Percentiles rank a stretch among this genome's conserved stretches.
Conservation (phyloP, 2,329 filamentous ascomycete species). For the Aspergillus pseudoglaucus region DNA sequence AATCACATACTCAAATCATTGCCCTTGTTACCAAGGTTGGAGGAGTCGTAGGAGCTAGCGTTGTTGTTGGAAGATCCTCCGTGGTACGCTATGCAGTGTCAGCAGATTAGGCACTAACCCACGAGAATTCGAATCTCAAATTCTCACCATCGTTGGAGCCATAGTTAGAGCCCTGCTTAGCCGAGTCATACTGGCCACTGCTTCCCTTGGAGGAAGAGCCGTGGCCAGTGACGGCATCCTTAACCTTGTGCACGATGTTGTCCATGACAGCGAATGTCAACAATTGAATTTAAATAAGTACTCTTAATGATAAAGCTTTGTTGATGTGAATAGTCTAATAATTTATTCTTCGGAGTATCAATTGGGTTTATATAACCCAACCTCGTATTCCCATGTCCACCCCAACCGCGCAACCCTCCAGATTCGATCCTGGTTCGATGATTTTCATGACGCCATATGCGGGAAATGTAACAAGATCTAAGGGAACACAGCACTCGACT, state of each 20-base stretch:
- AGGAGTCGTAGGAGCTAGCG: neutral
- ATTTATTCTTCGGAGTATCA: neutral
- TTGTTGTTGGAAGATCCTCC: neutral
- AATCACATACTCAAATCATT: neutral
- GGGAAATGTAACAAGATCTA: neutral
- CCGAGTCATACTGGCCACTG: neutral
- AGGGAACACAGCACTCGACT: neutral
- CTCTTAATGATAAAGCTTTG: neutral
- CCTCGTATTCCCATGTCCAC: neutral
- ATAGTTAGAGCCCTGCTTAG: no score
- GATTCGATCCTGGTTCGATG: neutral
- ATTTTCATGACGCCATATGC: neutral
- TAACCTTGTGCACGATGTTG: constrained; percentile 42
- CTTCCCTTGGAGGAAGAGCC: constrained; percentile 13
- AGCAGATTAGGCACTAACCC: neutral
- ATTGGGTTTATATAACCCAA: neutral
- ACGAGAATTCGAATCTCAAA: no score
- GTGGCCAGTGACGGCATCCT: constrained; percentile 37
- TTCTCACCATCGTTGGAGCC: neutral
- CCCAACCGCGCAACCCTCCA: neutral
- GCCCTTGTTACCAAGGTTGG: neutral
- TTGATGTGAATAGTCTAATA: neutral
- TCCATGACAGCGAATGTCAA: constrained; percentile 33
- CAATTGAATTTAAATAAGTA: no score
- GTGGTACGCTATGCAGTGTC: neutral